phyloP scores from a whole-genome alignment of 2,329 filamentous ascomycete species.

The Colletotrichum sp. region DNA sequence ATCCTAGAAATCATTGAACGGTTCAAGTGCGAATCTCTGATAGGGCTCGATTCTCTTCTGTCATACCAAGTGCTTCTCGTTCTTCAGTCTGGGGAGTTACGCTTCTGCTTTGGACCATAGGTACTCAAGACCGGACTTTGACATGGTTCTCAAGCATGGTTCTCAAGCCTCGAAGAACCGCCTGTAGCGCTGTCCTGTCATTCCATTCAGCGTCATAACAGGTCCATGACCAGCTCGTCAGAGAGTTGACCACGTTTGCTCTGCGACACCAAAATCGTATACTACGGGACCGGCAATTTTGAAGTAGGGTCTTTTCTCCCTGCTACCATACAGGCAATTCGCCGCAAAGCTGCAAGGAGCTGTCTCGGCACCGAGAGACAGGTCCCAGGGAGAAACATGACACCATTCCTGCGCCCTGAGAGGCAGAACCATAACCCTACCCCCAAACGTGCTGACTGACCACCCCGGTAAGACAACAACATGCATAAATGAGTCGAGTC shows the following conservation, averaged over 20 bases:
- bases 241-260: neutral
- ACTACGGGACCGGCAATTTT: neutral
- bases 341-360: neutral
- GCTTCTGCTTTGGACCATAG: neutral
- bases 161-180: neutral
- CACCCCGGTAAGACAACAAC: neutral
- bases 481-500: neutral
- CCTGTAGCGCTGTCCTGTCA: neutral
- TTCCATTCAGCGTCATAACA: neutral
- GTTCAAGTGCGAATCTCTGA: neutral
- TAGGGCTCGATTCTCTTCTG: neutral
- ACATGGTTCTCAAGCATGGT: neutral
- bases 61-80: neutral
- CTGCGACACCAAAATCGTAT: neutral
- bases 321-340: neutral
- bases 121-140: neutral
- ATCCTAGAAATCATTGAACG: neutral
- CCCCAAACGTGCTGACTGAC: neutral
- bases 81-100: rapidly evolving
- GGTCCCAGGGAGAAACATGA: neutral
- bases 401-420: neutral
- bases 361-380: slow-evolving; percentile 1
- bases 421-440: neutral
- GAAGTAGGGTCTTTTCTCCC: neutral
- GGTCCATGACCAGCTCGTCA: neutral